phyloP scores from a whole-genome alignment of 2,329 filamentous ascomycete genomes.

The Cryphonectria japonica region DNA sequence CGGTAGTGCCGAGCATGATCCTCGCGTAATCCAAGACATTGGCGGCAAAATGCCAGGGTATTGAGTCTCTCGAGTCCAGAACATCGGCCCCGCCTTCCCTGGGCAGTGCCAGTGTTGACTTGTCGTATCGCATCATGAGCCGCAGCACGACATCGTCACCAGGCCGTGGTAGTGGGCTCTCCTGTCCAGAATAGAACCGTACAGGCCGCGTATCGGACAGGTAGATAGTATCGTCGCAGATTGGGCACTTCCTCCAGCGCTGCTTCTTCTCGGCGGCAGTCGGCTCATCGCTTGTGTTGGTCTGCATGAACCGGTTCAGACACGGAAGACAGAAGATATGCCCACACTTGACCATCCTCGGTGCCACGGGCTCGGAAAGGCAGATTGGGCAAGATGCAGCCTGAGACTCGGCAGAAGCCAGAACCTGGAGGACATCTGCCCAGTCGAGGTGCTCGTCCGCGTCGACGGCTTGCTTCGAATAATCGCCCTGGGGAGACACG shows the following conservation, averaged over 20 bases:
- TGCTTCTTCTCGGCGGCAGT: constrained; percentile 46
- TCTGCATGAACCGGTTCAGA: constrained; percentile 93
- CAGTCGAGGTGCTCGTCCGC: constrained; percentile 90
- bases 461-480: constrained; percentile 79
- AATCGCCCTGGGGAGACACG: constrained; percentile 80
- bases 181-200: constrained; percentile 88
- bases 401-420: constrained; percentile 90
- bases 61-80: constrained; percentile 70
- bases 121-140: constrained; percentile 78
- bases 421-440: constrained; percentile 86
- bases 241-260: constrained; percentile 93
- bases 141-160: constrained; percentile 89
- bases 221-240: constrained; percentile 93
- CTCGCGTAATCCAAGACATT: constrained; percentile 94
- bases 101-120: constrained; percentile 85
- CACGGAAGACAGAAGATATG: constrained; percentile 97
- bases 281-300: constrained; percentile 71
- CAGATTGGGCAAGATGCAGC: constrained; percentile 91
- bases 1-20: constrained; percentile 90
- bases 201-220: constrained; percentile 88
- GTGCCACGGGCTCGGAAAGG: constrained; percentile 87
- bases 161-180: constrained; percentile 76
- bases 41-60: constrained; percentile 94
- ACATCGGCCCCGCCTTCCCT: constrained; percentile 75
- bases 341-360: constrained; percentile 94